Base-by-base conservation (phyloP, 1,139 yeast species). In the Debaryomycetaceae sp. region DNA sequence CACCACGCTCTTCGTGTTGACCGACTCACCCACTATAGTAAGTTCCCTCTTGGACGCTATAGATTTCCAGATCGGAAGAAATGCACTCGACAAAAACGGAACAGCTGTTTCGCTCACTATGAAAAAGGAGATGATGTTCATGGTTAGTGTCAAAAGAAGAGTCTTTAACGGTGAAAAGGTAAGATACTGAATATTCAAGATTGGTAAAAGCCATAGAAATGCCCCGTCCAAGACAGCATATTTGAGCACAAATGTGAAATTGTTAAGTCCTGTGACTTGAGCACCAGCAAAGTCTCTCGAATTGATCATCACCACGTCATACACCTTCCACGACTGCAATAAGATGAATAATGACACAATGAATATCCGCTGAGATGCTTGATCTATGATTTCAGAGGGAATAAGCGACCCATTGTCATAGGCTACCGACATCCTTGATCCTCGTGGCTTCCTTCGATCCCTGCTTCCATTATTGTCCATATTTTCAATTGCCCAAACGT, bases 281-380 rank as follows among this genome's bases (percentile, higher is more conserved):
- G 36, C 31, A 6, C 43, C 49, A 8, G 51, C 40, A 24, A 53
- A 47, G 38, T 53, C 55, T 51, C 68, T 60, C 53, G 72, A 55
- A 64, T 72, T 68, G 41, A 78, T 57, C 38, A 76, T 59, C 24
- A 78, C 58, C 34, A 87, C 68, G 58, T 90, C 97, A 57, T 86
- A 87, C 1, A 87, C 47, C 59, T 93, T 93, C 78, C 86, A 87
- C 23, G 89, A 80, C 62, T 91, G 97, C 20, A 91, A 72, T 41
- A 87, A 71, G 4, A 79, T 68, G 58, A 90, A 87, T n/a, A 87
- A 50, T 3, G 88, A 78, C 23, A 83, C 65, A 6, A 83, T 75
- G 45, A 87, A 75, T 40, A 81, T 63, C 51, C 97, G 68, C 62
- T 93, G 98, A 24, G 85, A 84, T n/a, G 87, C 89, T n/a, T 80